Conservation (phyloP, 768 basidiomycete species). For the Sarcodon sp. region DNA sequence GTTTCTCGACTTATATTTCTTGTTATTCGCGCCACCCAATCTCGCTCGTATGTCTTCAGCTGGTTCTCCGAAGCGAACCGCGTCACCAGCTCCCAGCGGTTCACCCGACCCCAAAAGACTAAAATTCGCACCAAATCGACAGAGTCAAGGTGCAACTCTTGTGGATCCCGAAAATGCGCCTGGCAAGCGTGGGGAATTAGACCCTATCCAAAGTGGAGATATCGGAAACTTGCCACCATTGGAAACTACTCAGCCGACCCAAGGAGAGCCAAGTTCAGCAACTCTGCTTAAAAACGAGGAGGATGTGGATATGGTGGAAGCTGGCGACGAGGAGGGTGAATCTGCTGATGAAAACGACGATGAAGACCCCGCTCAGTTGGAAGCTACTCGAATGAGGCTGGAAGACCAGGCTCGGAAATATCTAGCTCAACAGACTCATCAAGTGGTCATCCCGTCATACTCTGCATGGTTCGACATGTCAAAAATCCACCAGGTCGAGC, state of each 20-base stretch:
- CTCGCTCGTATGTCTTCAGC: slow-evolving; percentile 2
- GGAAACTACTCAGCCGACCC: slow-evolving; percentile 16
- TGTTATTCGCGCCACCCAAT: not conserved
- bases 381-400: slow-evolving; percentile 64
- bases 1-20: not conserved
- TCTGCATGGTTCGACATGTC: slow-evolving; percentile 98
- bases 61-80: slow-evolving; percentile 23
- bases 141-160: slow-evolving; percentile 51
- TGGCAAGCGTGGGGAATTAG: slow-evolving; percentile 83
- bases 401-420: slow-evolving; percentile 89
- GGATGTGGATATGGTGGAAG: slow-evolving; percentile 77
- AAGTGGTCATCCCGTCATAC: slow-evolving; percentile 94
- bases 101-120: slow-evolving; percentile 21
- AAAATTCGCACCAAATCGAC: slow-evolving; percentile 19
- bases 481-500: slow-evolving; percentile 85
- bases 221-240: slow-evolving; percentile 55
- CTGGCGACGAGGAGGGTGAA: slow-evolving; percentile 62
- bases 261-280: slow-evolving; percentile 19
- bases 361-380: slow-evolving; percentile 74
- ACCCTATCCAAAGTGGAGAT: slow-evolving; percentile 69
- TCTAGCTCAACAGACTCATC: slow-evolving; percentile 93
- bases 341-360: slow-evolving; percentile 76
- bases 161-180: slow-evolving; percentile 71
- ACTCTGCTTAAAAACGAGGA: slow-evolving; percentile 27
- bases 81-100: slow-evolving; percentile 16